These are phyloP conservation scores for Pseudogymnoascus sp. DNA, from an alignment of 2,329 filamentous ascomycete genomes.

Conservation along the genomic window DNA sequence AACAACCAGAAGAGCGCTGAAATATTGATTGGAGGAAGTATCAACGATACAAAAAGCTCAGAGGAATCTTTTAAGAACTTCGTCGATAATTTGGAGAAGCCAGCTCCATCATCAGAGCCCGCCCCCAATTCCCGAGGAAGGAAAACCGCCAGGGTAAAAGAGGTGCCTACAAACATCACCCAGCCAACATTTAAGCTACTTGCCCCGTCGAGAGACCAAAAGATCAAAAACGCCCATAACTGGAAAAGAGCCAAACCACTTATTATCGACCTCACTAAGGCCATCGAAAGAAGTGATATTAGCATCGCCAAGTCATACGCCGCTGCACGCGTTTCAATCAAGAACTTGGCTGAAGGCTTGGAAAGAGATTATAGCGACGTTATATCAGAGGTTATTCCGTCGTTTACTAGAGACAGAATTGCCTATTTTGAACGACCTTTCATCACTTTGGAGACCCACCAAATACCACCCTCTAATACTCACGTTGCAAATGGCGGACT, in stretches of 20 bases:
- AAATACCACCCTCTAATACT: not conserved
- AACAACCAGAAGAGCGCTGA: not conserved
- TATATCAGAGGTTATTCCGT: conserved; percentile 4
- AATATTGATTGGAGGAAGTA: not conserved
- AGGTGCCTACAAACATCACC: not conserved
- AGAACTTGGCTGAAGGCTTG: not conserved
- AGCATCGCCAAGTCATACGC: not conserved
- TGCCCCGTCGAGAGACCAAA: not conserved
- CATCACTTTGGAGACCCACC: not conserved
- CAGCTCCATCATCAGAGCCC: not conserved
- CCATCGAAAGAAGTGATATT: not conserved
- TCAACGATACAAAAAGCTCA: not conserved
- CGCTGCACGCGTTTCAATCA: not conserved
- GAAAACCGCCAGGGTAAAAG: conserved; percentile 5
- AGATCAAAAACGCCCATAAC: not conserved
- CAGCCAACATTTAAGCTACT: conserved; percentile 5
- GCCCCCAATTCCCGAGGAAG: not conserved
- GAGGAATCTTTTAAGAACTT: conserved; percentile 3
- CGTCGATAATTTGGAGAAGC: not conserved
- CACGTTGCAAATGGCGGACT: not conserved
- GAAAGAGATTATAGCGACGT: conserved; percentile 3
- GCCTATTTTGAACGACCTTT: not conserved
- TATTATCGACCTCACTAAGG: not conserved
- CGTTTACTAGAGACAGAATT: not conserved
- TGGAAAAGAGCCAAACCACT: conserved; percentile 6